Percentiles rank a stretch among this genome's conserved stretches.
phyloP scores from a whole-genome alignment of 805 yeast species.

The Metschnikowia borealis region DNA sequence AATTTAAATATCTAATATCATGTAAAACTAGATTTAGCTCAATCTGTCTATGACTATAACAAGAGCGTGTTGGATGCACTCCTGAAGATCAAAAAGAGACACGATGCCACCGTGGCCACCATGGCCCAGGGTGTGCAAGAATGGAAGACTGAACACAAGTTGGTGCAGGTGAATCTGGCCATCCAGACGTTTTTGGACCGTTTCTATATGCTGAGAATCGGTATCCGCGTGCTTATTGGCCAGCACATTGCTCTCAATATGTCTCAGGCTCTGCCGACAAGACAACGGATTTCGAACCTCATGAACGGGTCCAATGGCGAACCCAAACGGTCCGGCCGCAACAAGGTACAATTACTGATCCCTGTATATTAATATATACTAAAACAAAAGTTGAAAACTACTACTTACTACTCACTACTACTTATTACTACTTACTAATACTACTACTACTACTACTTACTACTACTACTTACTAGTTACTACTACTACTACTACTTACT shows the following conservation, averaged over 20 bases:
- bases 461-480: too few relatives aligned
- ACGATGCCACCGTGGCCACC: conserved; percentile 90
- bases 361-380: too few relatives aligned
- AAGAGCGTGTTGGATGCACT: conserved; percentile 61
- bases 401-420: too few relatives aligned
- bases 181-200: conserved; percentile 80
- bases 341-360: too few relatives aligned
- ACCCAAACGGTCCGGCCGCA: conserved; percentile 16
- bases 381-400: too few relatives aligned
- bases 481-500: too few relatives aligned
- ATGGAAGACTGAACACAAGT: conserved; percentile 61
- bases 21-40: too few relatives aligned
- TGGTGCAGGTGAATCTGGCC: conserved; percentile 57
- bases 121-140: conserved; percentile 90
- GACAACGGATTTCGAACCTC: conserved; percentile 33
- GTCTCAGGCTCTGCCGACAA: conserved; percentile 49
- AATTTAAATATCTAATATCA: too few relatives aligned
- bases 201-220: conserved; percentile 86
- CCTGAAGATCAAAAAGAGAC: conserved; percentile 71
- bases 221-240: conserved; percentile 91
- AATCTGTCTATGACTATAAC: conserved; percentile 70
- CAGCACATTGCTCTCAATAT: conserved; percentile 82
- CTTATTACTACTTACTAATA: too few relatives aligned
- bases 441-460: too few relatives aligned
- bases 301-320: conserved; percentile 29